Base-by-base conservation (phyloP, 1,284 basidiomycete genomes). In the Somion occarium region DNA sequence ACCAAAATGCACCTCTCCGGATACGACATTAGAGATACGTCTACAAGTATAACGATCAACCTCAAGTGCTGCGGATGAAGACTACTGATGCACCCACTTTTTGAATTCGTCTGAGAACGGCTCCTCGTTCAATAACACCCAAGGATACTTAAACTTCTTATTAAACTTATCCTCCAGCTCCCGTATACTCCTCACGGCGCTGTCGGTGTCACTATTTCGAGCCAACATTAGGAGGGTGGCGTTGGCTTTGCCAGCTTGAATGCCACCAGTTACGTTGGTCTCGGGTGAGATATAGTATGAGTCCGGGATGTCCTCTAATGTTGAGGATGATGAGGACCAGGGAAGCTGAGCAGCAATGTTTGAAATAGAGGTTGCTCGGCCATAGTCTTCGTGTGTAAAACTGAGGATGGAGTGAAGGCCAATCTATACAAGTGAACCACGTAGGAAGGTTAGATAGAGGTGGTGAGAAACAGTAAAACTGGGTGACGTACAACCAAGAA, bases 51-150 rank as follows among this genome's bases (percentile, higher is more conserved):
- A 12, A 47, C 30, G 23, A 38, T 25, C n/a, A n/a, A n/a, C n/a
- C n/a, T n/a, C n/a, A n/a, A n/a, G n/a, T n/a, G n/a, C n/a, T n/a
- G n/a, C n/a, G n/a, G n/a, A n/a, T n/a, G n/a, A n/a, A n/a, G n/a
- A n/a, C n/a, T n/a, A n/a, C n/a, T n/a, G n/a, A 43, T 7, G 25
- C 20, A 62, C 67, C 48, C 52, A 66, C 79, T 69, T 68, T 59
- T 85, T 88, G 67, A 91, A 91, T 38, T 86, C 80, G n/a, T 86
- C 82, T 30, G 74, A 71, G 61, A 89, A 91, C 1, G 73, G 71
- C 54, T 81, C 79, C 53, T 90, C 87, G 62, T 91, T 91, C 57
- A 90, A 67, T 62, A 90, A 83, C 15, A 87, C 80, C 68, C 84
- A 90, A 2, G 87, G 85, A 59, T 91, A 90, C 19, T 71, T 64